phyloP scores from a whole-genome alignment of 192 early-diverging fungal genomes.

The Mortierella claussenii region DNA sequence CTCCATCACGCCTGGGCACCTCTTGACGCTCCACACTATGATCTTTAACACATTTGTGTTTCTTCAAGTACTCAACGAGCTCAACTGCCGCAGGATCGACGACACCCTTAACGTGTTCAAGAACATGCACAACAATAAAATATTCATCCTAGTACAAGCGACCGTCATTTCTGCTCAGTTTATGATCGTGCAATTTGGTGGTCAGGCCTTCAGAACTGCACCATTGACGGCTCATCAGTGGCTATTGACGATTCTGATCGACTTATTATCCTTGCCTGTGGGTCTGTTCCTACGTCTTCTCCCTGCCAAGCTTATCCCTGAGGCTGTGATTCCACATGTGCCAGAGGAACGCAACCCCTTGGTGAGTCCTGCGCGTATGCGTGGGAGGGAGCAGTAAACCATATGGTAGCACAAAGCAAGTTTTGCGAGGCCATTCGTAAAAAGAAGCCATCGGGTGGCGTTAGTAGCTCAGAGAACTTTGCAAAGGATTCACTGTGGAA shows the following conservation, averaged over 20 bases:
- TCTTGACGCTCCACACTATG: conserved; percentile 70
- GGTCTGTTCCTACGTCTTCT: conserved; percentile 83
- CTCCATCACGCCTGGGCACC: conserved; percentile 30
- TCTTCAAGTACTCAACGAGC: conserved; percentile 92
- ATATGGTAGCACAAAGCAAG: conserved; percentile 21
- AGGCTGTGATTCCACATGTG: conserved; percentile 12
- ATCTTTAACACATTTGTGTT: conserved; percentile 96
- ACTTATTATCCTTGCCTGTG: conserved; percentile 85
- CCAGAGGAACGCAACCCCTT: conserved; percentile 37
- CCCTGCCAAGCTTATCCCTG: conserved; percentile 69
- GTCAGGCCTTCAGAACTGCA: conserved; percentile 86
- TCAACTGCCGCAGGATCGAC: conserved; percentile 88
- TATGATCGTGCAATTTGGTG: conserved; percentile 88
- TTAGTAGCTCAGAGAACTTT: not conserved
- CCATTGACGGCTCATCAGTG: conserved; percentile 77
- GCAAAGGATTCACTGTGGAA: conserved; percentile 49
- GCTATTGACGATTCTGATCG: conserved; percentile 82
- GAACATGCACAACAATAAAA: conserved; percentile 79
- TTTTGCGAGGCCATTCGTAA: conserved; percentile 37
- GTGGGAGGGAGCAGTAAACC: conserved; percentile 31
- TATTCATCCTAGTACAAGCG: conserved; percentile 82
- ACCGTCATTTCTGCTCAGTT: conserved; percentile 79
- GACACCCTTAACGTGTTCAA: conserved; percentile 87
- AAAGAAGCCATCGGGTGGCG: conserved; percentile 8
- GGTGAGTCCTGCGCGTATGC: conserved; percentile 29